Percentiles rank a stretch among this genome's conserved stretches.
These are phyloP conservation scores for Hymenoscyphus scutula DNA, from an alignment of 2,329 filamentous ascomycete genomes.

Conservation along the genomic window DNA sequence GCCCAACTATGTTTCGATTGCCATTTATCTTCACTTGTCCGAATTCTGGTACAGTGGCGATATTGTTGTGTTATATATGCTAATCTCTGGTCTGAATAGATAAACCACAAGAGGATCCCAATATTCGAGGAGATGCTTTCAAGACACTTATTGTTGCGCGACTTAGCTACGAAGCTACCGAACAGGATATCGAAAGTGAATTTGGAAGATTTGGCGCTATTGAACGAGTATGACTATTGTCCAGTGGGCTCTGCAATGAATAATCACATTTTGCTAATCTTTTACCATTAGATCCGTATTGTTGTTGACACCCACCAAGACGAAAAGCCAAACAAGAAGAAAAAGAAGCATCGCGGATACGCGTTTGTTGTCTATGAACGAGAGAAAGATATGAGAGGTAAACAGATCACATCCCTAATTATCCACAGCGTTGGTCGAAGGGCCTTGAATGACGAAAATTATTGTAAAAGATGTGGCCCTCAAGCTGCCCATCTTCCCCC, in stretches of 20 bases:
- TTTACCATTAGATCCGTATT: constrained; percentile 69
- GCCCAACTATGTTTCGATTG: constrained; percentile 30
- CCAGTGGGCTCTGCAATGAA: background rate
- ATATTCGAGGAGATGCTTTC: constrained; percentile 90
- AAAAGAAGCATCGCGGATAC: constrained; percentile 83
- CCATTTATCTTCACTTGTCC: constrained; percentile 29
- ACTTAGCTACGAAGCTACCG: constrained; percentile 83
- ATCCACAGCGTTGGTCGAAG: constrained; percentile 34
- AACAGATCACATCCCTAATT: constrained; percentile 47
- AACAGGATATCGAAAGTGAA: constrained; percentile 87
- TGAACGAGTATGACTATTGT: constrained; percentile 67
- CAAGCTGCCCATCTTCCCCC: constrained; percentile 39
- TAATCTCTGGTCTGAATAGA: constrained; percentile 48
- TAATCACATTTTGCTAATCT: constrained; percentile 18
- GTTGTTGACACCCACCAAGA: constrained; percentile 72
- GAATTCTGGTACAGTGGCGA: constrained; percentile 21
- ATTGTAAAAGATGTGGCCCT: constrained; percentile 45
- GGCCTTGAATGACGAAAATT: constrained; percentile 30
- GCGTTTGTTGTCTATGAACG: constrained; percentile 96
- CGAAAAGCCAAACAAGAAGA: constrained; percentile 71
- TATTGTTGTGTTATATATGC: constrained; percentile 17
- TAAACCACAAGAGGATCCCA: constrained; percentile 79
- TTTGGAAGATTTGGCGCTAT: constrained; percentile 93
- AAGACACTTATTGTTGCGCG: constrained; percentile 92
- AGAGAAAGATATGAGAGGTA: constrained; percentile 99